A percentile compares a stretch with the other conserved stretches of the same genome.
Conservation (phyloP, 2,329 filamentous ascomycete genomes). For the Phialophora macrospora region DNA sequence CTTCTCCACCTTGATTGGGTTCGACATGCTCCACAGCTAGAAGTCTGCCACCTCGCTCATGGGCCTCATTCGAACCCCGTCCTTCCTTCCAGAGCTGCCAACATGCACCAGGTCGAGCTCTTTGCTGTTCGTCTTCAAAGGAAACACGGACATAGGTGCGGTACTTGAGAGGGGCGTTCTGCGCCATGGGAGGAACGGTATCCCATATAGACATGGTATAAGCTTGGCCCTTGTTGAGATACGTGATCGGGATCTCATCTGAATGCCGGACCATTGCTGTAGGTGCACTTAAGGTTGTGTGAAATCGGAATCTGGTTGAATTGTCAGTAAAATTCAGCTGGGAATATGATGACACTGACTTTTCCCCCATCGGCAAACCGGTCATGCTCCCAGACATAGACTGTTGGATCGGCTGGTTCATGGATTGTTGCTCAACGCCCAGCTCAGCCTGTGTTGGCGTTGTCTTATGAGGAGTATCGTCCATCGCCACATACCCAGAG, state of each 20-base stretch:
- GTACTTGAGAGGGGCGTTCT: constrained; percentile 66
- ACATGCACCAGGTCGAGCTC: constrained; percentile 77
- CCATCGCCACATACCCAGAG: constrained; percentile 78
- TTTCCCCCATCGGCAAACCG: constrained; percentile 55
- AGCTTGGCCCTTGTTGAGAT: constrained; percentile 95
- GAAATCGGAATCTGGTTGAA: constrained; percentile 75
- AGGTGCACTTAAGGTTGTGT: constrained; percentile 86
- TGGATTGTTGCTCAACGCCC: constrained; percentile 22
- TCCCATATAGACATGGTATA: constrained; percentile 87
- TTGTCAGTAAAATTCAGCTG: constrained; percentile 35
- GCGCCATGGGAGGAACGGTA: constrained; percentile 66
- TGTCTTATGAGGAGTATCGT: constrained; percentile 65
- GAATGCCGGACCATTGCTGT: constrained; percentile 93
- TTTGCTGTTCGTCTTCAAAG: constrained; percentile 94
- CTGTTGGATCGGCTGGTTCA: constrained; percentile 43
- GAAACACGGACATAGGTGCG: constrained; percentile 93
- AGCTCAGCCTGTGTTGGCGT: constrained; percentile 37
- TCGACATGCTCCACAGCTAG: constrained; percentile 95
- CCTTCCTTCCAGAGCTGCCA: constrained; percentile 98
- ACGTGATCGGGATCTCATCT: constrained; percentile 94
- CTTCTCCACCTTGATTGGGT: constrained; percentile 59
- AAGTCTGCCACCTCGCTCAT: constrained; percentile 87
- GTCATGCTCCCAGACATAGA: constrained; percentile 40
- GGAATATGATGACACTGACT: constrained; percentile 46
- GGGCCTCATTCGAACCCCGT: constrained; percentile 90